Percentiles rank a stretch among this genome's conserved stretches.
Conservation (phyloP, 225 moss, liverwort and hornwort genomes). For the Thuidium tamariscinum region DNA sequence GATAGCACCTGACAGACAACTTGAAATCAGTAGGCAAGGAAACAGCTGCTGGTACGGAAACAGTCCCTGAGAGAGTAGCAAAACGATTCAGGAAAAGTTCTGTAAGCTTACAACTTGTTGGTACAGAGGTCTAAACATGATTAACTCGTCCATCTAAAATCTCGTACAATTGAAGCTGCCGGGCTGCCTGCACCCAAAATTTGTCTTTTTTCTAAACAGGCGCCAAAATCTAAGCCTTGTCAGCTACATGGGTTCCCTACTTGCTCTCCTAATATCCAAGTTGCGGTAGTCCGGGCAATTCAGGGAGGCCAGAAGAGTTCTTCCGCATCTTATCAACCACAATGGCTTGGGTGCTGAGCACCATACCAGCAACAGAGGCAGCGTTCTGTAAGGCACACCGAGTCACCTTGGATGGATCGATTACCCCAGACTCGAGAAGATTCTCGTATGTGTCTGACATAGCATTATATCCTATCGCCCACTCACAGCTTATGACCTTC, state of each 20-base stretch:
- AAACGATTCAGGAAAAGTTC: neutral
- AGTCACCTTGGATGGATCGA: constrained; percentile 82
- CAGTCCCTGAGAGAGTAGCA: neutral
- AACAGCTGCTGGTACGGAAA: neutral
- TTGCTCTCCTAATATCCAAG: constrained; percentile 10
- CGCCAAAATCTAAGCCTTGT: neutral
- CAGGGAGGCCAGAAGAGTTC: constrained; percentile 25
- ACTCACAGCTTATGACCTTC: constrained; percentile 59
- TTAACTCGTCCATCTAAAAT: neutral
- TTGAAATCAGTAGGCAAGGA: neutral
- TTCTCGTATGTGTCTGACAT: constrained; percentile 73
- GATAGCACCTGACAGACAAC: neutral
- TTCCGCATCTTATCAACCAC: constrained; percentile 64
- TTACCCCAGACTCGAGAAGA: constrained; percentile 62
- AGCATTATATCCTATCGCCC: constrained; percentile 76
- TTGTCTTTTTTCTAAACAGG: neutral
- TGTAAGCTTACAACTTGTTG: neutral
- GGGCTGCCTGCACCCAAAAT: constrained; percentile 10
- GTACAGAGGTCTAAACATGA: neutral
- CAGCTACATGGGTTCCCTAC: neutral
- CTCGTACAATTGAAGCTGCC: neutral
- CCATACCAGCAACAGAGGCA: constrained; percentile 80
- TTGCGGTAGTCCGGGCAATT: constrained; percentile 50
- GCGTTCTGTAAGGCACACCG: constrained; percentile 80
- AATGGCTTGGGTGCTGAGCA: constrained; percentile 80